phyloP scores from a whole-genome alignment of 352 stramenopile genomes.

The Thraustochytrium striatum region DNA sequence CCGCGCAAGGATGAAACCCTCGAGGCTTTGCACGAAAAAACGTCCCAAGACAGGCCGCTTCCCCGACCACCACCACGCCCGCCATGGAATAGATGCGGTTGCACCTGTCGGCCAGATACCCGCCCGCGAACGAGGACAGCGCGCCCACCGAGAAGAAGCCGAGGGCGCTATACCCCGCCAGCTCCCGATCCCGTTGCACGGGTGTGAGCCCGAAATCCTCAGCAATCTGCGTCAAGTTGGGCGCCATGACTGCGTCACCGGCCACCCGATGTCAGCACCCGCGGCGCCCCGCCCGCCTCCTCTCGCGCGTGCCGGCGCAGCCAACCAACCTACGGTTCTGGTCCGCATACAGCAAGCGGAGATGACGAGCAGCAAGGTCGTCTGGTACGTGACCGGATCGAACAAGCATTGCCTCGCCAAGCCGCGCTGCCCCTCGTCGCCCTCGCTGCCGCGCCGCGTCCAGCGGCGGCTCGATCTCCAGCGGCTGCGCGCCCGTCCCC shows the following conservation, averaged over 20 bases:
- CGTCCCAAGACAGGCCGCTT: constrained; percentile 54
- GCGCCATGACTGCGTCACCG: too few relatives aligned
- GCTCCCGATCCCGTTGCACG: constrained; percentile 58
- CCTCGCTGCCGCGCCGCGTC: too few relatives aligned
- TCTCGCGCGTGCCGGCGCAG: too few relatives aligned
- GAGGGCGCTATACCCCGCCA: constrained; percentile 66
- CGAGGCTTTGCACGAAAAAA: constrained; percentile 54
- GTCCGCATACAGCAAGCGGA: constrained; percentile 60
- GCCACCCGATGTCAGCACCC: too few relatives aligned
- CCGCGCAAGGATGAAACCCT: constrained; percentile 59
- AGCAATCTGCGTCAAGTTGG: constrained; percentile 62
- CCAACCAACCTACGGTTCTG: too few relatives aligned
- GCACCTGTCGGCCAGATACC: constrained; percentile 59
- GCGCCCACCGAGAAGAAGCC: constrained; percentile 65
- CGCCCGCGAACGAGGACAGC: constrained; percentile 61
- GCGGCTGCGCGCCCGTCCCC: too few relatives aligned
- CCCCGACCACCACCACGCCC: constrained; percentile 50
- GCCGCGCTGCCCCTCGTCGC: too few relatives aligned
- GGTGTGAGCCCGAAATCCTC: constrained; percentile 55
- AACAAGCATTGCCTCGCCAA: too few relatives aligned
- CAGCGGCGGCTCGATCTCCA: too few relatives aligned
- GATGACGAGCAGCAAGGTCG: constrained; percentile 48
- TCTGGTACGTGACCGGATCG: constrained; percentile 8
- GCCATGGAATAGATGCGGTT: constrained; percentile 52
- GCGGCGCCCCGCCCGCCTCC: too few relatives aligned